Percentiles rank a stretch among this genome's conserved stretches.
These are phyloP conservation scores for Candida railenensis DNA, from an alignment of 805 yeast species.

Conservation along the genomic window DNA sequence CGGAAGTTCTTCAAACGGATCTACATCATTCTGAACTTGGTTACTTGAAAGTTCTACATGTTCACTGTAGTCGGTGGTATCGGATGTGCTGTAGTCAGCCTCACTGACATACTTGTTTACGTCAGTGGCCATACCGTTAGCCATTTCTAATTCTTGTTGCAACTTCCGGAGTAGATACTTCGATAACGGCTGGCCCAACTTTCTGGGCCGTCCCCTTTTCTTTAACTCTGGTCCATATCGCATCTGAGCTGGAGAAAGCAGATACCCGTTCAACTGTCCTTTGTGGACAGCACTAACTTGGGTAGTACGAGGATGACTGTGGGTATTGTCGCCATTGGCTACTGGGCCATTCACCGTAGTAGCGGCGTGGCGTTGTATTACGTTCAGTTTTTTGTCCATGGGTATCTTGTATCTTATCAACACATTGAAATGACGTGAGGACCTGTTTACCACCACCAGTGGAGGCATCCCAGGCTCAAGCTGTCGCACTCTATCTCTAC, in stretches of 20 bases:
- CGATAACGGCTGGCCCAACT: not conserved
- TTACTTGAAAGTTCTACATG: not conserved
- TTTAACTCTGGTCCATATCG: not conserved
- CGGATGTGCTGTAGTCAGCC: not conserved
- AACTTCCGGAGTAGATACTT: not conserved
- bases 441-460: not conserved
- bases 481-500: not conserved
- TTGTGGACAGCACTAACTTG: not conserved
- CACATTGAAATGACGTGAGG: slow-evolving; percentile 2
- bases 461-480: not conserved
- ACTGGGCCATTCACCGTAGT: not conserved
- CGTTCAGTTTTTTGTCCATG: not conserved
- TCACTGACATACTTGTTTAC: not conserved
- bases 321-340: not conserved
- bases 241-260: not conserved
- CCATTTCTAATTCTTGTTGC: not conserved
- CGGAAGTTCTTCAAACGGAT: slow-evolving; percentile 49
- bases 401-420: not conserved
- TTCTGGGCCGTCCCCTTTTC: slow-evolving; percentile 2
- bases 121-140: not conserved
- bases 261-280: not conserved
- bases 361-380: not conserved
- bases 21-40: slow-evolving; percentile 10
- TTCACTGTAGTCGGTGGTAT: not conserved
- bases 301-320: not conserved